phyloP scores from a whole-genome alignment of 768 basidiomycete species.

The Crassisporium funariophilum region DNA sequence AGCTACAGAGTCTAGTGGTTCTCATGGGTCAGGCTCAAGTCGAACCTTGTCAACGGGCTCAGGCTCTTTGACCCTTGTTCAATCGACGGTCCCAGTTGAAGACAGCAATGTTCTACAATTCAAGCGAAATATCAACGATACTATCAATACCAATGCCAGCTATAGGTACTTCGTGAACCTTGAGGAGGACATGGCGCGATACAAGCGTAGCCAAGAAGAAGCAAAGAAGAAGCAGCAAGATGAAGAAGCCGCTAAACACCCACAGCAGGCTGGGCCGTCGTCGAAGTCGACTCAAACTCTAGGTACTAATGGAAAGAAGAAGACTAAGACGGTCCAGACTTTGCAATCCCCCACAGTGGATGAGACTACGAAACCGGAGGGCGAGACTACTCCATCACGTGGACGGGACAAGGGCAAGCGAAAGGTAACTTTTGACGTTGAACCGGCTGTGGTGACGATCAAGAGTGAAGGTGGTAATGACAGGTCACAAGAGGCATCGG shows the following conservation, averaged over 20 bases:
- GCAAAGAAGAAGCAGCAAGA: slow-evolving; percentile 20
- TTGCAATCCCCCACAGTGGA: slow-evolving; percentile 17
- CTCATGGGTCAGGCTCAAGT: slow-evolving; percentile 23
- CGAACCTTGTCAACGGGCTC: slow-evolving; percentile 31
- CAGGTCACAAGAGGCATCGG: slow-evolving; percentile 28
- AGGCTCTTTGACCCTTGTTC: slow-evolving; percentile 36
- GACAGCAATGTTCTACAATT: slow-evolving; percentile 44
- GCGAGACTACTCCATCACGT: slow-evolving; percentile 23
- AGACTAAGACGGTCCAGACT: slow-evolving; percentile 17
- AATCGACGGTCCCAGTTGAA: slow-evolving; percentile 23
- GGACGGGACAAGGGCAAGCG: slow-evolving; percentile 53
- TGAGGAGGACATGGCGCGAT: slow-evolving; percentile 45
- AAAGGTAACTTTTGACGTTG: slow-evolving; percentile 74
- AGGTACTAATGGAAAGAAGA: slow-evolving; percentile 21
- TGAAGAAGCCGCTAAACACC: slow-evolving; percentile 8
- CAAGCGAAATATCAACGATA: slow-evolving; percentile 39
- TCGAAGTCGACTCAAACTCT: slow-evolving; percentile 8
- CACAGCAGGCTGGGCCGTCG: slow-evolving; percentile 26
- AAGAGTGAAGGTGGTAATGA: slow-evolving; percentile 37
- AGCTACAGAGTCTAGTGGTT: slow-evolving; percentile 19
- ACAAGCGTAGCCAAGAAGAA: slow-evolving; percentile 26
- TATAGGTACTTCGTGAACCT: slow-evolving; percentile 45
- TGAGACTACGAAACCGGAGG: slow-evolving; percentile 22
- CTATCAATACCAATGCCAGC: slow-evolving; percentile 46
- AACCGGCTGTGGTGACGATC: slow-evolving; percentile 56